phyloP scores from a whole-genome alignment of 495 filamentous ascomycete genomes.

The Cercophora sp. region DNA sequence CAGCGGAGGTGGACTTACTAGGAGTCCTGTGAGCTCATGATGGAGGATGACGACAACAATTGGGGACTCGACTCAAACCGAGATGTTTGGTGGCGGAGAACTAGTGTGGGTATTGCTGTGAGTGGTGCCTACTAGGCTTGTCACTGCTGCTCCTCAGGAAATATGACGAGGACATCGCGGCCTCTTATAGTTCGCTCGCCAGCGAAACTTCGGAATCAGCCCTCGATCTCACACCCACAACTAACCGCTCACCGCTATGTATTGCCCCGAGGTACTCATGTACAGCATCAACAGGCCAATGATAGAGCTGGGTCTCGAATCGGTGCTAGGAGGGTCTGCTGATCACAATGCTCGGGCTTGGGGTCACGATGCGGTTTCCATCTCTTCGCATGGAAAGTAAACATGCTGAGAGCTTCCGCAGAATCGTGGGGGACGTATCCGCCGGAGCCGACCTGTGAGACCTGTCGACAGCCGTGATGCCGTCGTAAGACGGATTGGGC shows the following conservation, averaged over 20 bases:
- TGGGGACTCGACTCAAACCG: too few species aligned
- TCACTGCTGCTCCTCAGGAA: too few species aligned
- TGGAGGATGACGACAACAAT: too few species aligned
- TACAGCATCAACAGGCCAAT: slow-evolving; percentile 15
- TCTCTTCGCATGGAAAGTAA: slow-evolving; percentile 2
- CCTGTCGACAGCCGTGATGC: slow-evolving; percentile 5
- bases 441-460: slow-evolving; percentile 15
- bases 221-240: too few species aligned
- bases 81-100: too few species aligned
- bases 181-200: slow-evolving; percentile 8
- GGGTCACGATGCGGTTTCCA: slow-evolving; percentile 13
- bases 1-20: too few species aligned
- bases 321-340: slow-evolving; percentile 23
- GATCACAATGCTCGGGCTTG: slow-evolving; percentile 22
- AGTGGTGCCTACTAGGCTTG: too few species aligned
- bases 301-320: slow-evolving; percentile 8
- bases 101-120: too few species aligned
- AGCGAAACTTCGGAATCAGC: too few species aligned
- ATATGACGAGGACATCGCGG: background rate
- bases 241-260: too few species aligned
- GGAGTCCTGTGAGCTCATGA: background rate
- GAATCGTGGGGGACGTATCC: slow-evolving; percentile 7
- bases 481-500: background rate
- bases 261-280: background rate
- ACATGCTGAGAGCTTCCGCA: slow-evolving; percentile 13